Base-by-base conservation (phyloP, 306 rosid genomes). In the Hylodesmum podocarpum region DNA sequence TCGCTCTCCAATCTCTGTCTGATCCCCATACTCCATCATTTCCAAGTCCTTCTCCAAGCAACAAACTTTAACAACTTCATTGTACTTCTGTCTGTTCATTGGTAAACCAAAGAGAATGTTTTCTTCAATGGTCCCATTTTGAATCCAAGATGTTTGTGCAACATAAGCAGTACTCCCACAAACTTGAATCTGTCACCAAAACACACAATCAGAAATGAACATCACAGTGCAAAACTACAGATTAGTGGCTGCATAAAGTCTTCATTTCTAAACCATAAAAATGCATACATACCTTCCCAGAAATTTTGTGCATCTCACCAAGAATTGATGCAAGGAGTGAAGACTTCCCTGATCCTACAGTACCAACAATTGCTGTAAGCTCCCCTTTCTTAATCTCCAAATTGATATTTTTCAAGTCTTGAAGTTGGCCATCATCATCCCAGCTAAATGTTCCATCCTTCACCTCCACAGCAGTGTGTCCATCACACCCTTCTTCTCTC, bases 111-210 rank as follows among this genome's bases (percentile, higher is more conserved):
- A 95, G 18, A 90, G 73, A 83, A 95, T 89, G 84, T 95, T 95
- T 21, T 95, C 98, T 78, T 95, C 84, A 49, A 95, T 92, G 14
- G 98, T 95, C 58, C 97, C 98, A 76, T 86, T 95, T 77, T 95
- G 98, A 77, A 95, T 95, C 98, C 98, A 95, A 74, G 98, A 88
- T 44, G 98, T 92, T 80, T 95, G 98, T 51, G 98, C 96, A 33
- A 95, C 98, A 75, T 92, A 95, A 1, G 98, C 97, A 9, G 89
- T 88, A 66, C 44, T 90, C 74, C 98, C 98, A 59, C 96, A 90
- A 73, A 95, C 97, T 72, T 83, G 84, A 47, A 95, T 89, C 98
- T 95, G 90, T 63, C 18, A 68, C 51, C 73, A 16, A 73, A 62
- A 62, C 24, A 33, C 1, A 70, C 10, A 57, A 41, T 55, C 55